Percentiles rank a stretch among this genome's conserved stretches.
Evolutionary conservation across 2,329 filamentous ascomycete genomes (phyloP).

Genomic region (Plectosphaerella cucumerina): DNA sequence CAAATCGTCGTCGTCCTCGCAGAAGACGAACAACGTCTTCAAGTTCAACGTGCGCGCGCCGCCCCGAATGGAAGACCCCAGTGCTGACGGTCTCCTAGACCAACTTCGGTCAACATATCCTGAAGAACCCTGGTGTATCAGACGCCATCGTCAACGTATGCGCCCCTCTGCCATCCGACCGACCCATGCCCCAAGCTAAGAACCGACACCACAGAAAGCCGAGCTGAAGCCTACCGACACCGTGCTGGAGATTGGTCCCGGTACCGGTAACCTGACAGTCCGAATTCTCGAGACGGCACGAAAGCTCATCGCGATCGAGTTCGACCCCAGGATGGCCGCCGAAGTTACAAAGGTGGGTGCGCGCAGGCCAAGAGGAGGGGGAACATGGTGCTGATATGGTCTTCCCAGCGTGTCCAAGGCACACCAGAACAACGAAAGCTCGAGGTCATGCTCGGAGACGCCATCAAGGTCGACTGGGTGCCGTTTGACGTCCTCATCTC

Average conservation of each 20-base stretch:
- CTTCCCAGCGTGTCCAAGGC: slow-evolving; percentile 76
- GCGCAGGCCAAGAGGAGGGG: background rate
- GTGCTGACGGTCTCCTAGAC: slow-evolving; percentile 4
- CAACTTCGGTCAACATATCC: slow-evolving; percentile 60
- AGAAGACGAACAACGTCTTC: slow-evolving; percentile 73
- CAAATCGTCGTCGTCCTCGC: slow-evolving; percentile 6
- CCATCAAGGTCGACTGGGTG: slow-evolving; percentile 41
- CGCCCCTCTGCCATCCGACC: background rate
- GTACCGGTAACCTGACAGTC: slow-evolving; percentile 84
- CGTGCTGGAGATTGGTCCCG: slow-evolving; percentile 89
- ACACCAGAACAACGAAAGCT: slow-evolving; percentile 79
- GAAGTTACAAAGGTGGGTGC: slow-evolving; percentile 73
- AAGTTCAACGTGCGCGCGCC: slow-evolving; percentile 80
- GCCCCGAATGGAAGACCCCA: background rate
- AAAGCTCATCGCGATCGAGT: slow-evolving; percentile 77
- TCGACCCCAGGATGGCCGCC: slow-evolving; percentile 94
- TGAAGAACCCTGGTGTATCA: slow-evolving; percentile 86
- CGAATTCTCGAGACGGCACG: slow-evolving; percentile 85
- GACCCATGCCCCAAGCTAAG: background rate
- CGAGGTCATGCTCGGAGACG: slow-evolving; percentile 85
- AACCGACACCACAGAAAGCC: slow-evolving; percentile 63
- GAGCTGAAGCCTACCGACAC: slow-evolving; percentile 85
- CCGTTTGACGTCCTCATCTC: slow-evolving; percentile 81
- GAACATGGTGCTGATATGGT: slow-evolving; percentile 60
- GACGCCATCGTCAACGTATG: slow-evolving; percentile 53